A percentile compares a stretch with the other conserved stretches of the same genome.
phyloP scores from a whole-genome alignment of 441 rosid species.

The Populus hybrid region DNA sequence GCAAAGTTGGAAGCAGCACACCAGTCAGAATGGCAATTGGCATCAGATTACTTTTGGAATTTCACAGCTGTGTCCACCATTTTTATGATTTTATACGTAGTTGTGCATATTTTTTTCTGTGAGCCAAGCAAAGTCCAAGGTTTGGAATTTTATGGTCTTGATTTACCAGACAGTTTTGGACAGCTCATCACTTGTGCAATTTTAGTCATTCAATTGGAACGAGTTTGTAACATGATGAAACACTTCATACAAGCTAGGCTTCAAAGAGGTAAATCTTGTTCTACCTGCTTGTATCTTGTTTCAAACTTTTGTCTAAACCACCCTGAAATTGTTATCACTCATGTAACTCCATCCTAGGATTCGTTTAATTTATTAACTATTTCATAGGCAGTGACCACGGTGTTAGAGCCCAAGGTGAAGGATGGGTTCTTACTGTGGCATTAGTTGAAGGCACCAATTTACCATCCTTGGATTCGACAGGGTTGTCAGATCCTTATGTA shows the following conservation, averaged over 20 bases:
- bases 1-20: constrained; percentile 61
- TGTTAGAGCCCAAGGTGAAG: constrained; percentile 62
- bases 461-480: constrained; percentile 53
- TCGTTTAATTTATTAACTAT: constrained; percentile 12
- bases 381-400: constrained; percentile 65
- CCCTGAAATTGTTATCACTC: not conserved
- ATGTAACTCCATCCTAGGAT: constrained; percentile 4
- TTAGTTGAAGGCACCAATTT: constrained; percentile 67
- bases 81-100: constrained; percentile 48
- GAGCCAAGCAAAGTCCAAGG: constrained; percentile 57
- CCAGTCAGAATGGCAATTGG: constrained; percentile 61
- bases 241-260: constrained; percentile 72
- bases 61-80: constrained; percentile 53
- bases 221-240: constrained; percentile 51
- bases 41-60: constrained; percentile 60
- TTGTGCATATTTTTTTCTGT: constrained; percentile 54
- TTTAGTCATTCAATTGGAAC: constrained; percentile 58
- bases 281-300: not conserved
- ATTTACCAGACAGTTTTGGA: constrained; percentile 87
- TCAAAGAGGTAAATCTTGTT: constrained; percentile 45
- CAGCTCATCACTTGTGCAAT: constrained; percentile 61
- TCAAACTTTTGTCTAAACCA: not conserved
- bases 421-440: constrained; percentile 90
- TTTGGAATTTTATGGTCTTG: constrained; percentile 65
- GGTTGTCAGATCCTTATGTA: constrained; percentile 67